These are phyloP conservation scores for Pythium phragmitis DNA, from an alignment of 352 stramenopile genomes.

Conservation along the genomic window DNA sequence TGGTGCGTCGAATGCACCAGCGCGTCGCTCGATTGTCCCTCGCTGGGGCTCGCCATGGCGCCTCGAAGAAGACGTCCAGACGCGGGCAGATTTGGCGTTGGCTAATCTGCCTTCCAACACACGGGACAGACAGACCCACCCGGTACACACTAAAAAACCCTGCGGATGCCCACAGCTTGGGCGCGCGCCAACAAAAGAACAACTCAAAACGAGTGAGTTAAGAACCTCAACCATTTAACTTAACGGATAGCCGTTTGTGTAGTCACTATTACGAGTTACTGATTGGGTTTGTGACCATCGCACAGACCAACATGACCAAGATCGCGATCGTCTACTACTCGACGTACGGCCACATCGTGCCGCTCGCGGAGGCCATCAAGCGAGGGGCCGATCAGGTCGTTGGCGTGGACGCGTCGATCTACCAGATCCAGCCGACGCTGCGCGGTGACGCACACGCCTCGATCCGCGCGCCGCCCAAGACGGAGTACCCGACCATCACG, in stretches of 20 bases:
- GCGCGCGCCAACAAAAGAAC: conserved; percentile 26
- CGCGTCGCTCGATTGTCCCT: conserved; percentile 43
- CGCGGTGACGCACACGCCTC: conserved; percentile 58
- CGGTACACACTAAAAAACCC: background rate
- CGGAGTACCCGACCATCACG: conserved; percentile 48
- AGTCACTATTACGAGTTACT: background rate
- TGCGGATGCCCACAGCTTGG: no score
- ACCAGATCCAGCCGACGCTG: conserved; percentile 68
- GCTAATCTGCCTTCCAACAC: conserved; percentile 16
- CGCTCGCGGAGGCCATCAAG: conserved; percentile 55
- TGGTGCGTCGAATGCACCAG: conserved; percentile 25
- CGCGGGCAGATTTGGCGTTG: conserved; percentile 5
- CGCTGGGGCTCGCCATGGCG: conserved; percentile 47
- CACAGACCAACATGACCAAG: conserved; percentile 35
- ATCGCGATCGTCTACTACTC: conserved; percentile 75
- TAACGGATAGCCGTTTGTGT: background rate
- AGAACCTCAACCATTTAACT: background rate
- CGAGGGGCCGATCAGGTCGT: conserved; percentile 49
- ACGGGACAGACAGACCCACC: conserved; percentile 19
- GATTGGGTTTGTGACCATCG: background rate
- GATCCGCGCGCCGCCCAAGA: conserved; percentile 65
- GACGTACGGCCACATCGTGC: conserved; percentile 74
- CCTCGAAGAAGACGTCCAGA: conserved; percentile 8
- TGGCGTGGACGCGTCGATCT: conserved; percentile 48
- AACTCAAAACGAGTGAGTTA: background rate